Percentiles rank a stretch among this genome's conserved stretches.
phyloP scores from a whole-genome alignment of 148 eudicot species.

The Cornus suecica region DNA sequence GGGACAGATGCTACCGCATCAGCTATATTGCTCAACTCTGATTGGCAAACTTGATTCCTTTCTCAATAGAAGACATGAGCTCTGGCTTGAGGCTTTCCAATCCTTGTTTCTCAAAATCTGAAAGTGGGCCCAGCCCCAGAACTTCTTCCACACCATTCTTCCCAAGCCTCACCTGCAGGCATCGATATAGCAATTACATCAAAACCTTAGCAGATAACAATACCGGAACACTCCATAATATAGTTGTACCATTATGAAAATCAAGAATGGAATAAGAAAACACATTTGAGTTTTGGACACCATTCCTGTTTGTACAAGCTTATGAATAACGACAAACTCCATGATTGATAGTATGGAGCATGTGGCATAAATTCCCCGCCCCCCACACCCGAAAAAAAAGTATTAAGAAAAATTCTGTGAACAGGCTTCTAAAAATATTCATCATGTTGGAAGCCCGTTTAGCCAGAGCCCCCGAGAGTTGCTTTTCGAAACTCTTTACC shows the following conservation, averaged over 20 bases:
- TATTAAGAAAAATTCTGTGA: no score
- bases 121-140: conserved; percentile 60
- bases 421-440: no score
- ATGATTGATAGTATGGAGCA: no score
- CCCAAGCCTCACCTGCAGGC: conserved; percentile 83
- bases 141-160: conserved; percentile 94
- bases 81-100: conserved; percentile 62
- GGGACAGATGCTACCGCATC: neutral
- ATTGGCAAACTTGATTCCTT: conserved; percentile 70
- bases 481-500: no score
- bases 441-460: no score
- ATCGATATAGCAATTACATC: neutral
- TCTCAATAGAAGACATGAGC: conserved; percentile 73
- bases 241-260: neutral
- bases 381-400: no score
- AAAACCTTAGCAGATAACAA: conserved; percentile 1
- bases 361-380: no score
- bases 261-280: no score
- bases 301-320: no score
- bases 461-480: no score
- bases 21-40: conserved; percentile 19
- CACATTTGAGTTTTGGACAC: no score
- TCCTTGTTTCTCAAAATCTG: conserved; percentile 65
- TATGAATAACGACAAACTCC: no score
- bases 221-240: neutral